phyloP scores from a whole-genome alignment of 1,139 yeast species.

The Suhomyces ambrosiae region DNA sequence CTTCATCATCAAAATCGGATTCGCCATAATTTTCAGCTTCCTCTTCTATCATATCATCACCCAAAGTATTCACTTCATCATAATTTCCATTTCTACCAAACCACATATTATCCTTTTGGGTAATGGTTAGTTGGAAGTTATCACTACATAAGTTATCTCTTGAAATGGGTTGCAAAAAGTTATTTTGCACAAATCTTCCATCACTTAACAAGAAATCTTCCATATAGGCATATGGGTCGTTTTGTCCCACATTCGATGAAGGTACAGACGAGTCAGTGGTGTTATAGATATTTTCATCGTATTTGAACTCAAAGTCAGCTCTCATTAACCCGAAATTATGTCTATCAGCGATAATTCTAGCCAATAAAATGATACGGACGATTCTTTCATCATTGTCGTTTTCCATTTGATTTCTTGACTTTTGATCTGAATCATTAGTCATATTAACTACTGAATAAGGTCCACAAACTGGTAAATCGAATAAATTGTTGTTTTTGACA shows the following conservation, averaged over 20 bases:
- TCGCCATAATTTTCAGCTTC: constrained; percentile 13
- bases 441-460: constrained; percentile 39
- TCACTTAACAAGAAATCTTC: constrained; percentile 46
- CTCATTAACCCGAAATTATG: constrained; percentile 54
- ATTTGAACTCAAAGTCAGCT: constrained; percentile 47
- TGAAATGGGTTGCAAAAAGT: constrained; percentile 41
- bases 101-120: constrained; percentile 26
- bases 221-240: constrained; percentile 30
- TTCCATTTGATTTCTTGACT: constrained; percentile 32
- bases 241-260: constrained; percentile 9
- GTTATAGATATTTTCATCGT: constrained; percentile 32
- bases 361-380: constrained; percentile 52
- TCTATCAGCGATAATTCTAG: constrained; percentile 51
- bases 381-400: constrained; percentile 48
- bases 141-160: constrained; percentile 25
- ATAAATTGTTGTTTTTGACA: constrained; percentile 52
- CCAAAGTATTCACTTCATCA: constrained; percentile 13
- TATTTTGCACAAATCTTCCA: constrained; percentile 46
- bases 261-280: constrained; percentile 25
- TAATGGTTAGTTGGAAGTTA: constrained; percentile 13
- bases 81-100: constrained; percentile 28
- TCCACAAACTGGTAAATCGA: constrained; percentile 71
- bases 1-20: constrained; percentile 22
- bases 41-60: constrained; percentile 19
- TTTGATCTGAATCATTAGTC: constrained; percentile 18